These are phyloP conservation scores for Stereum hirsutum DNA, from an alignment of 1,284 basidiomycete species.

Conservation along the genomic window DNA sequence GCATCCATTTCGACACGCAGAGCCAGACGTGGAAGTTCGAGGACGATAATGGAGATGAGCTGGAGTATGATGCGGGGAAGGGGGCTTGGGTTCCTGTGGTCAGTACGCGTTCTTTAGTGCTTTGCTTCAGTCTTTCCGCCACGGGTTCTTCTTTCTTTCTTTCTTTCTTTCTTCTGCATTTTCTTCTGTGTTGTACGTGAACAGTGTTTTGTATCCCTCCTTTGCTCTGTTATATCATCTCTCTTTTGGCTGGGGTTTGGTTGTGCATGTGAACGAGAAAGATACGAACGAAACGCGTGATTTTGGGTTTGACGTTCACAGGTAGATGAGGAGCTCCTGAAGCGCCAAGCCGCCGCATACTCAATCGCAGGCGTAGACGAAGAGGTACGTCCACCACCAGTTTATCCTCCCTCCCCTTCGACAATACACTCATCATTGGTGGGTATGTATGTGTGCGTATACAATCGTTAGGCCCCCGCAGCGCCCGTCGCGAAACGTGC, in stretches of 20 bases:
- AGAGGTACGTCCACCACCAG: conserved; percentile 44
- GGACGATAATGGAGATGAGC: conserved; percentile 79
- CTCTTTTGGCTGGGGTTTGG: not conserved
- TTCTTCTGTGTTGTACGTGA: too few relatives aligned
- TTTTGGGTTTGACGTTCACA: conserved; percentile 16
- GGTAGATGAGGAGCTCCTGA: conserved; percentile 78
- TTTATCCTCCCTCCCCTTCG: conserved; percentile 12
- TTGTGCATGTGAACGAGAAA: conserved; percentile 4
- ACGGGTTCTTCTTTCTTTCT: too few relatives aligned
- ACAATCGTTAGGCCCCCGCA: conserved; percentile 84
- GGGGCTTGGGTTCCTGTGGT: conserved; percentile 80
- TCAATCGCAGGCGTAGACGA: conserved; percentile 87
- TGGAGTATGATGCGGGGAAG: conserved; percentile 78
- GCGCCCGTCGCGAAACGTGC: conserved; percentile 73
- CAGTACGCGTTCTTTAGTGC: too few relatives aligned
- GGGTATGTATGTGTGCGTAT: too few relatives aligned
- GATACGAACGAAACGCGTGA: conserved; percentile 3
- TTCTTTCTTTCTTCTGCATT: too few relatives aligned
- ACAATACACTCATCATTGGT: conserved; percentile 13
- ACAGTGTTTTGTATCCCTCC: too few relatives aligned
- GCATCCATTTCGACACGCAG: conserved; percentile 72
- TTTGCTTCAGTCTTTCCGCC: too few relatives aligned
- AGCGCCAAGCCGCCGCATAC: conserved; percentile 89
- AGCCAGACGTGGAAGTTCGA: conserved; percentile 84
- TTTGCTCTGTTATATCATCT: too few relatives aligned